Conservation (phyloP, 306 rosid species). For the Quercus aquifolioides region DNA sequence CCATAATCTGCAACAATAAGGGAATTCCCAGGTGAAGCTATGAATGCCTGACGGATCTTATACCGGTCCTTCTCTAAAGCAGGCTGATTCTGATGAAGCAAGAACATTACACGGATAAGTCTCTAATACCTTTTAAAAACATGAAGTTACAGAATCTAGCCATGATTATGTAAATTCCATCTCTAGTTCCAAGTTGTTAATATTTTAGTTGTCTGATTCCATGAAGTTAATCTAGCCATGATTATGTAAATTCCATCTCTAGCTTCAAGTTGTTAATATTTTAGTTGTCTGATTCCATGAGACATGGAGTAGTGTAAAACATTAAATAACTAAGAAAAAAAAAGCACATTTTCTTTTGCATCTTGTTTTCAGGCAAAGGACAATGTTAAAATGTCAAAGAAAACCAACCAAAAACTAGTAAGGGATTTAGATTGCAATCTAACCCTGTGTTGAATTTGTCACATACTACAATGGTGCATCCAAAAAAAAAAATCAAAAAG, state of each 20-base stretch:
- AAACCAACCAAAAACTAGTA: neutral
- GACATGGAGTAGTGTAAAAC: too few relatives aligned
- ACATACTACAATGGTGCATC: neutral
- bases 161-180: too few relatives aligned
- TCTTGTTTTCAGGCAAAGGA: neutral
- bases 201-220: too few relatives aligned
- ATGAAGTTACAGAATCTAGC: neutral
- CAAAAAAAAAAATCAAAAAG: neutral
- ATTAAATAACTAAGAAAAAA: too few relatives aligned
- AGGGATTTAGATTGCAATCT: neutral
- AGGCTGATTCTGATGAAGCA: conserved; percentile 79
- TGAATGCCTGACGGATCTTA: conserved; percentile 93
- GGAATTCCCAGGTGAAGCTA: conserved; percentile 89
- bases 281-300: too few relatives aligned
- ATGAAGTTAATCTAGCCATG: too few relatives aligned
- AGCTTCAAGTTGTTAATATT: too few relatives aligned
- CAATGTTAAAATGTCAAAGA: neutral
- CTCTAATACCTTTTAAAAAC: neutral
- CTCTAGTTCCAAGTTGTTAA: too few relatives aligned
- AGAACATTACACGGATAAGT: conserved; percentile 11
- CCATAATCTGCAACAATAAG: conserved; percentile 98
- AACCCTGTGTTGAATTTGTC: neutral
- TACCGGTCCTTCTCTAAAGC: conserved; percentile 96
- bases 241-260: too few relatives aligned
- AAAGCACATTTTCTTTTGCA: neutral